Conservation (phyloP, 2,329 filamentous ascomycete genomes). For the Drechslera avenae region DNA sequence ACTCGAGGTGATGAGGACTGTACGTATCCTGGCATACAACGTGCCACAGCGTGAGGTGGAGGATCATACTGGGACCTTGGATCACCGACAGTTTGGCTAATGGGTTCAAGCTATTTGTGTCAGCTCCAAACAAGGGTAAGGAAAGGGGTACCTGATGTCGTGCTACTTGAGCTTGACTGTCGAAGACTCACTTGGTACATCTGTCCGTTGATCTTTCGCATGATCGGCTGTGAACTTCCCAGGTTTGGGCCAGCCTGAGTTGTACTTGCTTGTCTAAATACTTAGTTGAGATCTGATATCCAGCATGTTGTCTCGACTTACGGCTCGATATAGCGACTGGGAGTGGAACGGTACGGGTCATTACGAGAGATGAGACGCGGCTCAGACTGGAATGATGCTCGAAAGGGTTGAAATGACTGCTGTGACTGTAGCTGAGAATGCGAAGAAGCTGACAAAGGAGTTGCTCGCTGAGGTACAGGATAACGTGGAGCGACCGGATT, state of each 20-base stretch:
- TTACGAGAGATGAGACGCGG: constrained; percentile 5
- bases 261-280: constrained; percentile 22
- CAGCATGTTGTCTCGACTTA: constrained; percentile 18
- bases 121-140: constrained; percentile 19
- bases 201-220: constrained; percentile 36
- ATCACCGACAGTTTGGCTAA: constrained; percentile 22
- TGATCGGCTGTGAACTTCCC: constrained; percentile 20
- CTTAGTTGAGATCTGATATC: constrained; percentile 17
- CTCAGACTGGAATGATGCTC: constrained; percentile 3
- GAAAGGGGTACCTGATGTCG: constrained; percentile 17
- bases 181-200: constrained; percentile 43
- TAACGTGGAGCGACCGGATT: constrained; percentile 31
- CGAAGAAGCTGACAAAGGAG: constrained; percentile 12
- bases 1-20: constrained; percentile 19
- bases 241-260: constrained; percentile 12
- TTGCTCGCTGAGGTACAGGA: constrained; percentile 14
- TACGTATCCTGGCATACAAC: constrained; percentile 17
- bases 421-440: constrained; percentile 12
- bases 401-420: constrained; percentile 9
- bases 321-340: constrained; percentile 21
- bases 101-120: constrained; percentile 38
- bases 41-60: constrained; percentile 12
- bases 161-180: constrained; percentile 17
- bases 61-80: constrained; percentile 24
- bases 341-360: constrained; percentile 13